A percentile compares a stretch with the other conserved stretches of the same genome.
Evolutionary conservation across 2,329 filamentous ascomycete species (phyloP).

Genomic region (Cadophora luteo-olivacea): DNA sequence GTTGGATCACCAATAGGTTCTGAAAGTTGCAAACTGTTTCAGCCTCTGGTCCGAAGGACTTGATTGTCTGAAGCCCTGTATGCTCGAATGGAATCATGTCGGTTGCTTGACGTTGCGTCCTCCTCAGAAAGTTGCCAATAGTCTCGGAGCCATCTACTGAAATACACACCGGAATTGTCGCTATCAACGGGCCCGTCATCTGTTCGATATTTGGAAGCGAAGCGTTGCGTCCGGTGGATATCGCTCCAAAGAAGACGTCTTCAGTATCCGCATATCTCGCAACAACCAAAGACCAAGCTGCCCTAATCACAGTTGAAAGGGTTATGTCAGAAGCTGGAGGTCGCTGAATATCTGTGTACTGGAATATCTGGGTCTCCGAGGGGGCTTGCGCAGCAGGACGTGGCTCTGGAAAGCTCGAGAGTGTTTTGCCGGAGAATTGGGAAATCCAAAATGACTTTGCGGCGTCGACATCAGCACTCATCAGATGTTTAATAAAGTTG

Average conservation of each 20-base stretch:
- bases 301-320: constrained; percentile 33
- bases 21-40: constrained; percentile 27
- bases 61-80: constrained; percentile 39
- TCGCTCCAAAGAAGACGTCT: constrained; percentile 52
- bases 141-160: constrained; percentile 41
- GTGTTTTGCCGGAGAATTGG: constrained; percentile 9
- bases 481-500: constrained; percentile 18
- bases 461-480: background rate
- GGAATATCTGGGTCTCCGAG: background rate
- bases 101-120: constrained; percentile 52
- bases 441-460: constrained; percentile 12
- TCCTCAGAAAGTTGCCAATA: constrained; percentile 51
- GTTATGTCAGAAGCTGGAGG: constrained; percentile 25
- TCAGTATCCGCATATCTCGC: constrained; percentile 48
- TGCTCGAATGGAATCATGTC: constrained; percentile 60
- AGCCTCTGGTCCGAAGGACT: constrained; percentile 21
- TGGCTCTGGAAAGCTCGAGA: constrained; percentile 13
- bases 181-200: constrained; percentile 52
- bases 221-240: constrained; percentile 49
- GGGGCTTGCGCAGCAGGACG: background rate
- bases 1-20: constrained; percentile 32
- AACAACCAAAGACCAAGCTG: constrained; percentile 50
- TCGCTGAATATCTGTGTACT: constrained; percentile 4
- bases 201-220: constrained; percentile 47
- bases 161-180: constrained; percentile 50